Evolutionary conservation across 225 moss, liverwort and hornwort species (phyloP).

Genomic region (Polytrichum commune): DNA sequence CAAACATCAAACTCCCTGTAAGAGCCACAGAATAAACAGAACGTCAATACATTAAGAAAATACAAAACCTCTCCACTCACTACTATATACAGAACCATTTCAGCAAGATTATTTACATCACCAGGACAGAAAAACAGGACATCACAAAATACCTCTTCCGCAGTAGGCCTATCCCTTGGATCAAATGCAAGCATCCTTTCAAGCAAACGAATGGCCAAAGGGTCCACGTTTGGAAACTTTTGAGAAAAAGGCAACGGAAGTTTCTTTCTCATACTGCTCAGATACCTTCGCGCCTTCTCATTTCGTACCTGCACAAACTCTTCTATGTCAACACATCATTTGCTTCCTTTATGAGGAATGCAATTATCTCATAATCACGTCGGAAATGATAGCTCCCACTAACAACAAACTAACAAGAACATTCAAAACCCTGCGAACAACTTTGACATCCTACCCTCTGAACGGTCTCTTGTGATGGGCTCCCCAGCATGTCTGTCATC

Average conservation of each 20-base stretch:
- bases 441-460: slow-evolving; percentile 60
- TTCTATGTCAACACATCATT: neutral
- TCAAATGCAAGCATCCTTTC: slow-evolving; percentile 99
- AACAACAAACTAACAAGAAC: too few relatives aligned
- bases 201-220: slow-evolving; percentile 84
- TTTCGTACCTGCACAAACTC: slow-evolving; percentile 72
- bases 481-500: slow-evolving; percentile 99
- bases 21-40: too few relatives aligned
- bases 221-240: slow-evolving; percentile 87
- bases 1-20: neutral
- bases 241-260: slow-evolving; percentile 74
- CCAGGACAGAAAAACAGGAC: too few relatives aligned
- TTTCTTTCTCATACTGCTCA: slow-evolving; percentile 97
- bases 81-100: too few relatives aligned
- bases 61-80: neutral
- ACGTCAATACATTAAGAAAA: too few relatives aligned
- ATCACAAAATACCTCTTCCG: slow-evolving; percentile 65
- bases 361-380: too few relatives aligned
- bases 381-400: too few relatives aligned
- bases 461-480: slow-evolving; percentile 90
- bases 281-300: slow-evolving; percentile 93
- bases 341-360: too few relatives aligned
- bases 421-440: too few relatives aligned
- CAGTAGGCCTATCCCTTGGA: slow-evolving; percentile 92
- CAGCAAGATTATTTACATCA: too few relatives aligned